These are phyloP conservation scores for Beta corolliflora DNA, from an alignment of 179 eudicot species.

Conservation along the genomic window DNA sequence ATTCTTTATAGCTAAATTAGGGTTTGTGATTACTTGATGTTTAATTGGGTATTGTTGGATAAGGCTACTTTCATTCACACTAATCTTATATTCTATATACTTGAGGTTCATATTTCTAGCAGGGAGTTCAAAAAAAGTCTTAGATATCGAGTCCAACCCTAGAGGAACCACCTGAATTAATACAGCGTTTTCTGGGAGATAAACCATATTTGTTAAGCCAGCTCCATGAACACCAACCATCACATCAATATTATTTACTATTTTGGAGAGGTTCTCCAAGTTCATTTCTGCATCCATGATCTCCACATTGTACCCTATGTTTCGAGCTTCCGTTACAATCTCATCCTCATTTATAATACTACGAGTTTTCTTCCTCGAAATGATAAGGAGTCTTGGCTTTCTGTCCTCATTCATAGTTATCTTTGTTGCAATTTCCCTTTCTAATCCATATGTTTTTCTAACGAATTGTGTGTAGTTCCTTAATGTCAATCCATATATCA, in stretches of 20 bases:
- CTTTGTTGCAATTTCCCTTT: conserved; percentile 31
- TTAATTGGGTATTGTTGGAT: conserved; percentile 44
- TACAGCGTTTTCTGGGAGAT: conserved; percentile 60
- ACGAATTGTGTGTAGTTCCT: conserved; percentile 45
- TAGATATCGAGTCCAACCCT: conserved; percentile 48
- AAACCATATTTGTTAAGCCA: conserved; percentile 63
- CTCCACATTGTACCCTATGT: conserved; percentile 53
- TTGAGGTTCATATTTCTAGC: conserved; percentile 51
- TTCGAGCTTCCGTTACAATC: conserved; percentile 35
- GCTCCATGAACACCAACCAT: conserved; percentile 83
- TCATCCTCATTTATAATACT: conserved; percentile 43
- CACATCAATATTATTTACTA: conserved; percentile 69
- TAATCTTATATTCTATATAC: conserved; percentile 59
- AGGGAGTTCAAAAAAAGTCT: conserved; percentile 46
- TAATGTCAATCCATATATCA: conserved; percentile 33
- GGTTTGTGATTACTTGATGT: conserved; percentile 52
- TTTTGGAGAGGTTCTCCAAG: conserved; percentile 36
- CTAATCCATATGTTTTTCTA: conserved; percentile 39
- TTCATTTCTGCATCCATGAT: conserved; percentile 37
- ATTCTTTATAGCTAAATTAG: conserved; percentile 27
- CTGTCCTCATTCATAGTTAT: not conserved
- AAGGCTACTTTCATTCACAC: conserved; percentile 50
- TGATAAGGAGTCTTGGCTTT: conserved; percentile 53
- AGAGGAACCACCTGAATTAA: conserved; percentile 62
- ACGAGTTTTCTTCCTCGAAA: conserved; percentile 53